Percentiles rank a stretch among this genome's conserved stretches.
These are phyloP conservation scores for Trichoderma sp. DNA, from an alignment of 2,329 filamentous ascomycete species.

Conservation along the genomic window DNA sequence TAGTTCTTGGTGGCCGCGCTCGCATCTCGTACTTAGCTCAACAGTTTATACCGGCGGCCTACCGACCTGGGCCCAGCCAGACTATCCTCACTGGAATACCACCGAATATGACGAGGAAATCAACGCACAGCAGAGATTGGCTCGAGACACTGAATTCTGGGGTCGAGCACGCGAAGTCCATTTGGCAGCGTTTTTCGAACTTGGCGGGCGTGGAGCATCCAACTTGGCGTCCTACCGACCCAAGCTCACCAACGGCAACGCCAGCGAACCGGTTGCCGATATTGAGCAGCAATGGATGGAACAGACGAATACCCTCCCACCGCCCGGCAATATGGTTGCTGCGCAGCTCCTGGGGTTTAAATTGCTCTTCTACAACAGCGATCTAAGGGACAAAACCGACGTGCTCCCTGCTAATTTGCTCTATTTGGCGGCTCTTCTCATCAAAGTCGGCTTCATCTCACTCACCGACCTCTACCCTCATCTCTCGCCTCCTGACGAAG, in stretches of 20 bases:
- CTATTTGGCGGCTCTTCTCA: slow-evolving; percentile 83
- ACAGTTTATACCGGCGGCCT: slow-evolving; percentile 59
- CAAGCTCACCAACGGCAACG: slow-evolving; percentile 37
- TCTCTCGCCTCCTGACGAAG: slow-evolving; percentile 78
- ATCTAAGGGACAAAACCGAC: slow-evolving; percentile 70
- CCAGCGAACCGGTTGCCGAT: slow-evolving; percentile 46
- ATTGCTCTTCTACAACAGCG: slow-evolving; percentile 86
- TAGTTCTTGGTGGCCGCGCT: slow-evolving; percentile 95
- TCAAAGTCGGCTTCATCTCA: slow-evolving; percentile 97
- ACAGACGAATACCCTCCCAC: slow-evolving; percentile 75
- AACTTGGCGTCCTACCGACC: slow-evolving; percentile 52
- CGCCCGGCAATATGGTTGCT: slow-evolving; percentile 82
- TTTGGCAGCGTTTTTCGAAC: slow-evolving; percentile 82
- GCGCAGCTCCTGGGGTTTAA: slow-evolving; percentile 97
- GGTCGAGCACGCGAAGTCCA: slow-evolving; percentile 70
- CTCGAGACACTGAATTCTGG: slow-evolving; percentile 79
- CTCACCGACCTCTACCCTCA: slow-evolving; percentile 88
- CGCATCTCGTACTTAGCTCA: slow-evolving; percentile 42
- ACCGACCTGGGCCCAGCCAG: slow-evolving; percentile 82
- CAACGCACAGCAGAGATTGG: slow-evolving; percentile 53
- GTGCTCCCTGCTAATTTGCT: slow-evolving; percentile 87
- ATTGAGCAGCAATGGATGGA: slow-evolving; percentile 72
- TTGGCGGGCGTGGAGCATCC: slow-evolving; percentile 68
- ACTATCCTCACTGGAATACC: slow-evolving; percentile 58
- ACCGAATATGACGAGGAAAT: slow-evolving; percentile 66